Evolutionary conservation across 1,284 basidiomycete species (phyloP), one percentile per base, ranked within the genome.

Genomic region (Puccinia novopanici): DNA sequence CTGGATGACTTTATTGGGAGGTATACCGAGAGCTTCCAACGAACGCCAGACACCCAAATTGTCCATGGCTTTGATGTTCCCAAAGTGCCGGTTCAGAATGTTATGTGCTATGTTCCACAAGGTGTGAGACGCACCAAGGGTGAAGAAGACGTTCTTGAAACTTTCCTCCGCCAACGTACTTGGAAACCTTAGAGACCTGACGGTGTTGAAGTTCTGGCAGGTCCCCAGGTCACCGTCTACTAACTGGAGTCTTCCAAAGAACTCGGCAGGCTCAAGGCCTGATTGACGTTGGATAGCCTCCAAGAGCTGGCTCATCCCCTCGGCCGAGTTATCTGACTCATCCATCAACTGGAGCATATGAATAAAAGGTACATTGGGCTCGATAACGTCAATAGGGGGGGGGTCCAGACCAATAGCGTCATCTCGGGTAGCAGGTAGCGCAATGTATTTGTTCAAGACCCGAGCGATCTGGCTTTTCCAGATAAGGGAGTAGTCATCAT

Each of bases 331-430:
- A 8, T 65, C n/a, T 4, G 61, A 65, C 17, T 37, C 40, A n/a
- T 65, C 61, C 61, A 65, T 65, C 34, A 65, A 40, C 34, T n/a
- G n/a, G 13, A 65, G 61, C 61, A 65, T 65, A 6, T 65, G 61
- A 12, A 65, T 65, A 8, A 12, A 13, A 10, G 61, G 61, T 4
- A 8, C 3, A 4, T 37, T 17, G 2, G 12, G 8, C 22, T 17
- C 22, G 12, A 65, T 40, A 40, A 5, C 30, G 9, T 65, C 30
- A 19, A 65, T 40, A 37, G 17, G 2, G 8, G 61, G 61, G 4
- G 61, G 61, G 30, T 65, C 17, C 15, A 17, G 12, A 40, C 30
- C 13, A 1, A 40, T 17, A 12, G 19, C 22, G 9, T 5, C 19
- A 5, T 8, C 27, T 2, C 17, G 30, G 22, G 17, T 24, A 3